Evolutionary conservation across 768 basidiomycete genomes (phyloP), one percentile per base, ranked within the genome.

Genomic region (Tephrocybe rancida): DNA sequence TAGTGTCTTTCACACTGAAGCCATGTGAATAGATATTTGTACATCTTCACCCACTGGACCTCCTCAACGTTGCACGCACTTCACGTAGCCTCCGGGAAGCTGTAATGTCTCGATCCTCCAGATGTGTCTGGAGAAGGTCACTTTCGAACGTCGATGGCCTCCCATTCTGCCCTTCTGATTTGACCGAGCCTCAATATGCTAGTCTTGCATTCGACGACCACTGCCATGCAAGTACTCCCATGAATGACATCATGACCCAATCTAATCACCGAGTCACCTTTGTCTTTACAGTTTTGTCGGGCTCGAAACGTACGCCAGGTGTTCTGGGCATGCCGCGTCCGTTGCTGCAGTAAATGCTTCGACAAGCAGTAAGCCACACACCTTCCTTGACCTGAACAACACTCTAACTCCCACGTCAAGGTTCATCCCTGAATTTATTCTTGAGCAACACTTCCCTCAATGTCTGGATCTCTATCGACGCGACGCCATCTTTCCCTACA

Each of bases 31-130:
- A 78, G 72, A 72, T 79, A 37, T 70, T 73, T 32, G 58, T 61
- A 26, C 67, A 70, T 37, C 54, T 79, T 24, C 56, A 61, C 16
- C 73, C 76, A 5, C n/a, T 56, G 1, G 76, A 76, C 57, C 69
- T 78, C 21, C 61, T 79, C 9, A 64, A 61, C 22, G 66, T 79
- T 6, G 59, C 76, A 16, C 70, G 74, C 11, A 74, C 72, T 5
- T 69, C 74, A 9, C 72, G 67, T 50, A 24, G 59, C 8, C 65
- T 78, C 37, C 70, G 74, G n/a, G 48, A 34, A 1, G 64, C 70
- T 18, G 68, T 79, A 37, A 65, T 73, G 54, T 56, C 43, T 54
- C 71, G 46, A n/a, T 66, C 45, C 32, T 58, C 50, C 56, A 64
- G 44, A 50, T 74, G 52, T 65, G 66, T 71, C 21, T 72, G 69